Percentiles rank a stretch among this genome's conserved stretches.
Conservation (phyloP, 306 rosid genomes). For the Dryas alaskensis region DNA sequence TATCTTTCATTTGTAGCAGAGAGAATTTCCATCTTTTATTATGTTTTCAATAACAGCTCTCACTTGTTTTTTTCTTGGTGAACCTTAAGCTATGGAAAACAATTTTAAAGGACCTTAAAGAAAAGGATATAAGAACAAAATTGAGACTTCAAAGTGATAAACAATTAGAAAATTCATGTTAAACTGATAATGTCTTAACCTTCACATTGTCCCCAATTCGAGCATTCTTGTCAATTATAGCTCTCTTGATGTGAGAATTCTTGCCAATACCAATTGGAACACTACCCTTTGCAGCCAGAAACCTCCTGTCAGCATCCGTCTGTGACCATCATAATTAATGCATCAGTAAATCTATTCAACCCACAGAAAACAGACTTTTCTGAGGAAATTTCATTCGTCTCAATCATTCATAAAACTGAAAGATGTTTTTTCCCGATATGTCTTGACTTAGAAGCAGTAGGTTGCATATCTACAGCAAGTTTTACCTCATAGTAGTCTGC, state of each 20-base stretch:
- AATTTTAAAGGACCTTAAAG: background rate
- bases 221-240: conserved; percentile 96
- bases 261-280: conserved; percentile 92
- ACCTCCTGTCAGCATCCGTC: conserved; percentile 88
- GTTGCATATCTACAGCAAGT: background rate
- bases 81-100: background rate
- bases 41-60: background rate
- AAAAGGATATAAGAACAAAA: background rate
- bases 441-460: conserved; percentile 1
- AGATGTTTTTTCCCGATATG: background rate
- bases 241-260: conserved; percentile 89
- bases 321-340: conserved; percentile 23
- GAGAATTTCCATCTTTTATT: background rate
- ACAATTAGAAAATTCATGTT: background rate
- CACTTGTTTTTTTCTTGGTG: background rate
- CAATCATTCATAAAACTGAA: background rate
- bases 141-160: background rate
- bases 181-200: conserved; percentile 37
- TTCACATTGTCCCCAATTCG: conserved; percentile 86
- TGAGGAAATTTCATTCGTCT: background rate
- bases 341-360: background rate
- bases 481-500: conserved; percentile 98
- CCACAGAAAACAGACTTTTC: background rate
- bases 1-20: background rate
- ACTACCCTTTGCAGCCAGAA: conserved; percentile 79